A percentile compares a stretch with the other conserved stretches of the same genome.
These are phyloP conservation scores for Citeromyces nyonsensis DNA, from an alignment of 805 yeast genomes.

Conservation along the genomic window DNA sequence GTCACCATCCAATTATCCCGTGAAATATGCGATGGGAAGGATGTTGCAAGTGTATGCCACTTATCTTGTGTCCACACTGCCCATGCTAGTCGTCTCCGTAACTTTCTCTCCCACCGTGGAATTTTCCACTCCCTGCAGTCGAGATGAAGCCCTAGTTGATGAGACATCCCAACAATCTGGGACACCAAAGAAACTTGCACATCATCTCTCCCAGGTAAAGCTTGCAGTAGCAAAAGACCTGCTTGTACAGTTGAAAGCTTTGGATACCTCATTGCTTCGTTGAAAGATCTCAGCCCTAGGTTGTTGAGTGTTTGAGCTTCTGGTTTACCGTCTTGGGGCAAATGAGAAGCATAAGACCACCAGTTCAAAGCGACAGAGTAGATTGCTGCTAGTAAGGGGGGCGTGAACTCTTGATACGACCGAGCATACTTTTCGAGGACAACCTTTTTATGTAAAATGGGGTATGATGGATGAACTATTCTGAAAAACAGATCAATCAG, in stretches of 20 bases:
- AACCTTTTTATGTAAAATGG: slow-evolving; percentile 66
- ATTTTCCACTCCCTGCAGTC: slow-evolving; percentile 29
- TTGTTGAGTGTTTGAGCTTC: slow-evolving; percentile 4
- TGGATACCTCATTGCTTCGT: slow-evolving; percentile 5
- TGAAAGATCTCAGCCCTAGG: slow-evolving; percentile 10
- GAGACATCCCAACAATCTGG: slow-evolving; percentile 17
- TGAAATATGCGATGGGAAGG: slow-evolving; percentile 28
- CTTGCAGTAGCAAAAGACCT: slow-evolving; percentile 14
- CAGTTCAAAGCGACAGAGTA: slow-evolving; percentile 68
- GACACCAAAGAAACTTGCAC: slow-evolving; percentile 20
- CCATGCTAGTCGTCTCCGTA: slow-evolving; percentile 30
- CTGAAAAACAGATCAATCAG: slow-evolving; percentile 50
- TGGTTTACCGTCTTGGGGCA: not conserved
- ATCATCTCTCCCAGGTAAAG: slow-evolving; percentile 15
- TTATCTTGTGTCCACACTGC: slow-evolving; percentile 32
- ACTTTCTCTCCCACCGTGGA: slow-evolving; percentile 28
- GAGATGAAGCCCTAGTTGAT: slow-evolving; percentile 29
- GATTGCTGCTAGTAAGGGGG: slow-evolving; percentile 71
- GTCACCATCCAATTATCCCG: slow-evolving; percentile 24
- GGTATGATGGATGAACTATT: slow-evolving; percentile 69
- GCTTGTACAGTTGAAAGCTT: slow-evolving; percentile 13
- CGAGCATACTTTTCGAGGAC: slow-evolving; percentile 67
- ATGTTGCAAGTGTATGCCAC: slow-evolving; percentile 25
- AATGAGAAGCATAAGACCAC: slow-evolving; percentile 30
- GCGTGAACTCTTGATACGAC: slow-evolving; percentile 64